phyloP scores from a whole-genome alignment of 2,329 filamentous ascomycete species.

The Akanthomyces lecanii region DNA sequence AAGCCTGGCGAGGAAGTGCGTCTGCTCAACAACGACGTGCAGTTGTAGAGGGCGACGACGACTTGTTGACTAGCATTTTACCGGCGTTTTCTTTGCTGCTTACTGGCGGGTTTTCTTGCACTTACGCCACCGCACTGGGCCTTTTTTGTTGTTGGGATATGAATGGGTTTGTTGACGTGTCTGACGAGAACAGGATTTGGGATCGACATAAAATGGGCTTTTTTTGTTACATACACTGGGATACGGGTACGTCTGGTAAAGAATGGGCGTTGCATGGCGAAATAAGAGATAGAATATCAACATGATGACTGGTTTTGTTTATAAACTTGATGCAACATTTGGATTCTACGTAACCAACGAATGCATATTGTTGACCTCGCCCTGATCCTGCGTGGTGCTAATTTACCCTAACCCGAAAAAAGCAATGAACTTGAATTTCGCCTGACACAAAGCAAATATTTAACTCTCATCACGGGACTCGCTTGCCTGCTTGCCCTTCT shows the following conservation, averaged over 20 bases:
- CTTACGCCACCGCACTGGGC: background rate
- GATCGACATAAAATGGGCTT: constrained; percentile 13
- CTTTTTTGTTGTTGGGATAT: background rate
- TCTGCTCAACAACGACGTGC: constrained; percentile 79
- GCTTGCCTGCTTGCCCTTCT: constrained; percentile 12
- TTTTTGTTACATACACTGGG: background rate
- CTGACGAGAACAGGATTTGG: constrained; percentile 14
- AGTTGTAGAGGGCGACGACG: constrained; percentile 51
- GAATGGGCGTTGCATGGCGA: constrained; percentile 13
- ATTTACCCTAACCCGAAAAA: background rate
- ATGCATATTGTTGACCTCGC: background rate
- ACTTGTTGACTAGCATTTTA: constrained; percentile 4
- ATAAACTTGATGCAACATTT: background rate
- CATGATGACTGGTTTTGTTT: background rate
- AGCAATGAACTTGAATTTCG: background rate
- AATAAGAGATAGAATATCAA: constrained; percentile 7
- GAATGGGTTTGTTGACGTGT: background rate
- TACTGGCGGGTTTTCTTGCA: constrained; percentile 5
- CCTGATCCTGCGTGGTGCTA: background rate
- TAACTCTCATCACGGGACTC: background rate
- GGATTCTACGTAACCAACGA: background rate
- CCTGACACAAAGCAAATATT: background rate
- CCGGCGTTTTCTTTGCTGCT: constrained; percentile 8
- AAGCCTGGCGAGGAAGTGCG: constrained; percentile 94
- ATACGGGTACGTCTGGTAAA: background rate